Conservation (phyloP, 2,329 filamentous ascomycete species). For the Aaosphaeria pasadenensis region DNA sequence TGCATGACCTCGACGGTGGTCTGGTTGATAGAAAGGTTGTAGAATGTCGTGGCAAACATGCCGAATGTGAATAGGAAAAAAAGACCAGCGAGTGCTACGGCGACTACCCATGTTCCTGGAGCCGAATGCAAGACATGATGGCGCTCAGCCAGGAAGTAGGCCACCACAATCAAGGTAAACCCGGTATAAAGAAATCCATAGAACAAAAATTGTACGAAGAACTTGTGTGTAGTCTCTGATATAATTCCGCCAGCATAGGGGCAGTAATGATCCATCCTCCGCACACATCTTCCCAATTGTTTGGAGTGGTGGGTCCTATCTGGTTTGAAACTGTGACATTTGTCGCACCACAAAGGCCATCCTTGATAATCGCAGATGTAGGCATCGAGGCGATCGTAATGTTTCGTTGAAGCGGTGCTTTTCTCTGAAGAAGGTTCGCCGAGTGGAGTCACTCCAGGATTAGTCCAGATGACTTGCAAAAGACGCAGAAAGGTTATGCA, state of each 20-base stretch:
- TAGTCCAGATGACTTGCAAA: conserved; percentile 62
- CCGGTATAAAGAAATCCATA: conserved; percentile 69
- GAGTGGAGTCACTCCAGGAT: conserved; percentile 72
- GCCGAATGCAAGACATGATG: conserved; percentile 13
- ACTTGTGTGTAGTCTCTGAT: conserved; percentile 83
- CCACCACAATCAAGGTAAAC: conserved; percentile 61
- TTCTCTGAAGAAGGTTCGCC: conserved; percentile 38
- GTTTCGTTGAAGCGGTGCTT: conserved; percentile 20
- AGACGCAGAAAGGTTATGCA: conserved; percentile 68
- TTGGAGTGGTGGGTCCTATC: conserved; percentile 85
- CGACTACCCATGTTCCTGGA: conserved; percentile 56
- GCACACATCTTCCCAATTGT: conserved; percentile 75
- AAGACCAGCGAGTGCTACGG: conserved; percentile 64
- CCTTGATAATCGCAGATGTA: conserved; percentile 84
- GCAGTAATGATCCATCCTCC: conserved; percentile 94
- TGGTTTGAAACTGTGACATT: conserved; percentile 82
- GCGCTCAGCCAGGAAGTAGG: conserved; percentile 61
- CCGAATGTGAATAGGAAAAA: conserved; percentile 78
- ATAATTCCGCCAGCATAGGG: conserved; percentile 95
- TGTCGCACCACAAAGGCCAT: conserved; percentile 76
- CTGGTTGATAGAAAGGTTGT: conserved; percentile 68
- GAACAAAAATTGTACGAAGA: conserved; percentile 81
- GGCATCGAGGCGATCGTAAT: conserved; percentile 76
- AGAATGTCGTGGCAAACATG: conserved; percentile 72
- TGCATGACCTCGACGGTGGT: conserved; percentile 80